Base-by-base conservation (phyloP, 169 alveolate genomes). In the Cystoisospora suis region DNA sequence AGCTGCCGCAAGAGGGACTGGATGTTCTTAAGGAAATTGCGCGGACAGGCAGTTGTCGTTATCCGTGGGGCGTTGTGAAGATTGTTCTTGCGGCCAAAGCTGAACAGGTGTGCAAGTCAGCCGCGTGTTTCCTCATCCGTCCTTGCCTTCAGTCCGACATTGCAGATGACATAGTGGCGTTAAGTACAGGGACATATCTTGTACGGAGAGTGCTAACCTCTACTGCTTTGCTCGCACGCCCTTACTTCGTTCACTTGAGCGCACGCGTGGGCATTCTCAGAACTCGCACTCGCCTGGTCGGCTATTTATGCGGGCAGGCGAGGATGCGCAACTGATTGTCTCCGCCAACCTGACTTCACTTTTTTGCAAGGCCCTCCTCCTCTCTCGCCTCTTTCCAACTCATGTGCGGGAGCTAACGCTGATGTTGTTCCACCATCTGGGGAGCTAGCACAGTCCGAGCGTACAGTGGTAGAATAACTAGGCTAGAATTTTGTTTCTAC, bases 11-110 rank as follows among this genome's bases (percentile, higher is more conserved):
- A 53, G 83, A 72, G 42, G 83, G 83, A n/a, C 9, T 38, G 34
- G 83, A 72, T 34, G 83, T 72, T 2, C 46, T 40, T 6, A 72
- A 72, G 83, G 83, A 72, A 27, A 72, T 72, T 17, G 83, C 83
- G 56, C 46, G 83, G 12, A 34, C 56, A 4, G 83, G 83, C 56
- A n/a, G 20, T 46, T 72, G 83, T 56, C 83, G 83, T 56, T 72
- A 72, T 36, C 83, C 83, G 38, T 72, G 83, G 83, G 27, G 56
- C 32, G 12, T 72, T 56, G 83, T 72, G 38, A 72, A 72, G 56
- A 72, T 38, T n/a, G 53, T 72, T 34, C 17, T 72, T 0, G 83
- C 83, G 3, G 83, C 83, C 27, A 72, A 72, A 17, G 42, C 42
- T 34, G 83, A 72, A 38, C 83, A 72, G 32, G 83, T 72, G 53